Evolutionary conservation across 2,329 filamentous ascomycete genomes (phyloP).

Genomic region (Talaromyces sp.): DNA sequence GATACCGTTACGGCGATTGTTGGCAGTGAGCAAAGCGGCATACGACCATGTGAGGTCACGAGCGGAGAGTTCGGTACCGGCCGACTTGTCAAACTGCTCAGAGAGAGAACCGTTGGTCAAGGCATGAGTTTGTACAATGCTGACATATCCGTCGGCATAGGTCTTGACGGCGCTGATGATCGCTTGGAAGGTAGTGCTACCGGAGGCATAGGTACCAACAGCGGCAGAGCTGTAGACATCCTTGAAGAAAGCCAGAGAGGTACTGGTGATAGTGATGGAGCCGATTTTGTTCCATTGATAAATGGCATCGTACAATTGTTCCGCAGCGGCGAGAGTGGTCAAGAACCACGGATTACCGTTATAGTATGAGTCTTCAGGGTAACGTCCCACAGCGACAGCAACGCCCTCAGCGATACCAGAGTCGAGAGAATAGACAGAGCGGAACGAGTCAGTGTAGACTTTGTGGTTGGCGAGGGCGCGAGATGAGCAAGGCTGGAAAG

Average conservation of each 20-base stretch:
- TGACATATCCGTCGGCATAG: slow-evolving; percentile 60
- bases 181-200: slow-evolving; percentile 51
- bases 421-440: slow-evolving; percentile 61
- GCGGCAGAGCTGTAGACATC: slow-evolving; percentile 59
- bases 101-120: slow-evolving; percentile 28
- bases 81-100: slow-evolving; percentile 40
- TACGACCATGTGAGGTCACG: slow-evolving; percentile 47
- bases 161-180: slow-evolving; percentile 60
- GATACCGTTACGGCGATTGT: slow-evolving; percentile 25
- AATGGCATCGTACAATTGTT: slow-evolving; percentile 74
- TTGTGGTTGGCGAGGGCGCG: slow-evolving; percentile 72
- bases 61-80: slow-evolving; percentile 38
- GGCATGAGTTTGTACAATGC: slow-evolving; percentile 33
- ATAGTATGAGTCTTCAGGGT: slow-evolving; percentile 71
- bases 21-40: slow-evolving; percentile 40
- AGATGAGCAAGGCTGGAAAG: slow-evolving; percentile 75
- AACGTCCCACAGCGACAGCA: slow-evolving; percentile 56
- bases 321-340: slow-evolving; percentile 70
- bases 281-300: slow-evolving; percentile 66
- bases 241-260: slow-evolving; percentile 69
- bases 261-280: slow-evolving; percentile 61
- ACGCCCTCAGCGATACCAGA: slow-evolving; percentile 25
- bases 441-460: slow-evolving; percentile 70
- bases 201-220: slow-evolving; percentile 63
- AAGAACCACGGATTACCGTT: slow-evolving; percentile 77